phyloP scores from a whole-genome alignment of 192 early-diverging fungal genomes.

The Backusella mclennaniae region DNA sequence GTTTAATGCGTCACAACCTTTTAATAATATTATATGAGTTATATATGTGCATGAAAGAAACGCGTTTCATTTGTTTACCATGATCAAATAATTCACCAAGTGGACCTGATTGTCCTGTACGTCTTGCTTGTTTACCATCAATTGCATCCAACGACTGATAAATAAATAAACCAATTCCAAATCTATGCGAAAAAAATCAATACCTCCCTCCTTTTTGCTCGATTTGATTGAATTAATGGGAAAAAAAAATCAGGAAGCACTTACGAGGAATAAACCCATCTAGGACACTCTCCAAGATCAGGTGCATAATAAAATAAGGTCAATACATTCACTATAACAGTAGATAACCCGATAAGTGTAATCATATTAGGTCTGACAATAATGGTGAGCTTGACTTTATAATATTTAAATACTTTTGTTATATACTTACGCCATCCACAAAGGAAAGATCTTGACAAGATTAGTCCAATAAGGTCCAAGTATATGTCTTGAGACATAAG shows the following conservation, averaged over 20 bases:
- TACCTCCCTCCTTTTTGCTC: neutral
- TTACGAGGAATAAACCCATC: slow-evolving; percentile 82
- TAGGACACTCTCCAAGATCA: slow-evolving; percentile 69
- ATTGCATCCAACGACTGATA: slow-evolving; percentile 93
- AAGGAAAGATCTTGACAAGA: slow-evolving; percentile 82
- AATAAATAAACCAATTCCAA: slow-evolving; percentile 76
- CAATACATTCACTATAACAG: slow-evolving; percentile 69
- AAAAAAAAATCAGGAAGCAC: neutral
- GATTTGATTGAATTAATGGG: neutral
- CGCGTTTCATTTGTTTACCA: slow-evolving; percentile 45
- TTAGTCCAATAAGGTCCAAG: slow-evolving; percentile 89
- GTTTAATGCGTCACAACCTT: slow-evolving; percentile 61
- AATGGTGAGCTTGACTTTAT: neutral
- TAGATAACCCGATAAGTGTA: slow-evolving; percentile 81
- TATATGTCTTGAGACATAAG: slow-evolving; percentile 77
- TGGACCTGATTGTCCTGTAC: slow-evolving; percentile 86
- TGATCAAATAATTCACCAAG: slow-evolving; percentile 97
- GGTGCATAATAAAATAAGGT: slow-evolving; percentile 74
- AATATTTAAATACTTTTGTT: neutral
- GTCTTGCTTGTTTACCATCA: slow-evolving; percentile 94
- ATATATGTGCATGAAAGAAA: neutral
- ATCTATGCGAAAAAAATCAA: slow-evolving; percentile 30
- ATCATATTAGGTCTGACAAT: slow-evolving; percentile 79
- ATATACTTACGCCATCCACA: slow-evolving; percentile 89
- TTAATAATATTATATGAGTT: neutral